These are phyloP conservation scores for Diaporthe vaccinii DNA, from an alignment of 2,329 filamentous ascomycete genomes.

Conservation along the genomic window DNA sequence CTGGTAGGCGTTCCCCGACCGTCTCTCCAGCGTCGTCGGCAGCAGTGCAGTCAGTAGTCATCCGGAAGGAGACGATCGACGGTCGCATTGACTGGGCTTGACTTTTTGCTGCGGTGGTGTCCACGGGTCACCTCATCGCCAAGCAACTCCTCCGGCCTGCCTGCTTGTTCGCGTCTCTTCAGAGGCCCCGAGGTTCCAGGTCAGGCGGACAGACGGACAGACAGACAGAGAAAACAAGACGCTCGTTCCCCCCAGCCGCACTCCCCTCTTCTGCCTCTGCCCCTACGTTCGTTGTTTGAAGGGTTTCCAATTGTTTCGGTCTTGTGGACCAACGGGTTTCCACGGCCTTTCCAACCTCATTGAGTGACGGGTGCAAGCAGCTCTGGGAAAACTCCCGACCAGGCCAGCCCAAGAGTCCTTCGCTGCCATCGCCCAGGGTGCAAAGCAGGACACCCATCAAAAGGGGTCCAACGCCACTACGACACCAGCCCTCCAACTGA, in stretches of 20 bases:
- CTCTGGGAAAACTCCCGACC: constrained; percentile 18
- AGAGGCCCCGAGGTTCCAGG: constrained; percentile 27
- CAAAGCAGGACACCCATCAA: constrained; percentile 30
- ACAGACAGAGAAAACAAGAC: constrained; percentile 8
- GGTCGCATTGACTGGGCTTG: constrained; percentile 31
- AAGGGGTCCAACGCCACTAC: constrained; percentile 14
- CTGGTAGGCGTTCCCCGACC: constrained; percentile 14
- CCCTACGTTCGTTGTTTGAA: constrained; percentile 32
- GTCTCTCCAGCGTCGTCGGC: constrained; percentile 29
- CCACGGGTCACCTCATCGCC: constrained; percentile 31
- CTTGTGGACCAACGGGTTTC: constrained; percentile 29
- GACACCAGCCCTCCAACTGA: constrained; percentile 9
- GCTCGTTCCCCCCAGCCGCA: constrained; percentile 14
- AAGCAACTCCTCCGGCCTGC: constrained; percentile 26
- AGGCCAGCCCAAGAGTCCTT: constrained; percentile 30
- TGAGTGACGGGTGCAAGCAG: constrained; percentile 39
- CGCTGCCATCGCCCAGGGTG: constrained; percentile 31
- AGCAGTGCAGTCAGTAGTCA: constrained; percentile 26
- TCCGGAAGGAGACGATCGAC: constrained; percentile 31
- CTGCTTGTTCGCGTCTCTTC: constrained; percentile 20
- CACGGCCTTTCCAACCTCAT: constrained; percentile 26
- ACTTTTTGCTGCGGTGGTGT: constrained; percentile 25
- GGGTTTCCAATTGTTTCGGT: constrained; percentile 33
- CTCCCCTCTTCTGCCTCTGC: not conserved
- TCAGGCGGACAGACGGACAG: constrained; percentile 19